These are phyloP conservation scores for Salisapilia sapeloensis DNA, from an alignment of 352 stramenopile genomes.

Conservation along the genomic window DNA sequence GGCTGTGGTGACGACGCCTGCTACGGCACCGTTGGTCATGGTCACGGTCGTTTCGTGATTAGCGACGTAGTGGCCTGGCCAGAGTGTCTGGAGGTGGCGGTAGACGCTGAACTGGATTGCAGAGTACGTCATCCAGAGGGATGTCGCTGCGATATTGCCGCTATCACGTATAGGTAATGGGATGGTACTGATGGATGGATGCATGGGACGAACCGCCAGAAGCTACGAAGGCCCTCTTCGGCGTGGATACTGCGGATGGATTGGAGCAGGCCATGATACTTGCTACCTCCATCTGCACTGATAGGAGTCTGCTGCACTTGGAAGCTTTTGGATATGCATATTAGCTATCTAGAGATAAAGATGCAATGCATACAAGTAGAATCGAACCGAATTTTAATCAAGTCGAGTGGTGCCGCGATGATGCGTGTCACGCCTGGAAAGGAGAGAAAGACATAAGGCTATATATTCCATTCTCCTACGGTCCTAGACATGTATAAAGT, in stretches of 20 bases:
- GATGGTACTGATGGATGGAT: not conserved
- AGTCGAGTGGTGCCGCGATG: too few relatives aligned
- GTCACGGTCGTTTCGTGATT: constrained; percentile 14
- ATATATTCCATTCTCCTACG: constrained; percentile 7
- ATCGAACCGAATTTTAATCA: too few relatives aligned
- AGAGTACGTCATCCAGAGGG: constrained; percentile 73
- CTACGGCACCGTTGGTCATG: constrained; percentile 72
- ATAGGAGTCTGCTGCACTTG: constrained; percentile 56
- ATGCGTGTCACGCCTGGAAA: too few relatives aligned
- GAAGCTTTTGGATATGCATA: constrained; percentile 14
- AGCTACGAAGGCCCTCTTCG: constrained; percentile 63
- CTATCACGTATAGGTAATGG: constrained; percentile 1
- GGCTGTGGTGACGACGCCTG: constrained; percentile 76
- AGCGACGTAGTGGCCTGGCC: constrained; percentile 8
- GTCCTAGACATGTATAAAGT: constrained; percentile 1
- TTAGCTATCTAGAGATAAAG: too few relatives aligned
- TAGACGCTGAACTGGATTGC: constrained; percentile 59
- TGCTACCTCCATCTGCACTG: constrained; percentile 7
- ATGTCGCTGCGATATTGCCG: constrained; percentile 56
- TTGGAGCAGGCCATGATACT: constrained; percentile 36
- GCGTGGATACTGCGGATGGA: constrained; percentile 48
- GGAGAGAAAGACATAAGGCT: not conserved
- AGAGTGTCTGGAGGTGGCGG: constrained; percentile 21
- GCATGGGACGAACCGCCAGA: constrained; percentile 30
- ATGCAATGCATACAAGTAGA: too few relatives aligned